Evolutionary conservation across 2,329 filamentous ascomycete species (phyloP), one percentile per base, ranked within the genome.

Genomic region (Aplosporella prunicola): DNA sequence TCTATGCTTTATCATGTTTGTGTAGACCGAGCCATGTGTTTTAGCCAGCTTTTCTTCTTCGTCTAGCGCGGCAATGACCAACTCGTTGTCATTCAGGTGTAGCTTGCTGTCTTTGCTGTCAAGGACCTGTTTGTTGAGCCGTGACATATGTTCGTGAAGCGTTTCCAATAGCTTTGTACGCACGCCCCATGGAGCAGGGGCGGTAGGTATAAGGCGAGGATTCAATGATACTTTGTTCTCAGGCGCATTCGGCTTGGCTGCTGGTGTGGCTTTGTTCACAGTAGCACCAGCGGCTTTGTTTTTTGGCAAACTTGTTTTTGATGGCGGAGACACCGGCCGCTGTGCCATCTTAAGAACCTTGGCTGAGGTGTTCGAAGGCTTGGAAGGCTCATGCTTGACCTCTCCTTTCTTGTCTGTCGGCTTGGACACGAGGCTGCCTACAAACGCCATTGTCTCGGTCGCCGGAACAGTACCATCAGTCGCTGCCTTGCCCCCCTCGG

Each of bases 1-100:
- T 22, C 78, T 78, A 46, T 86, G 82, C 53, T 88, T 93, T 56
- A 96, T 76, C 17, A 87, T 67, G 49, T 93, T 94, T 6, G 72
- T 67, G 52, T 98, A 98, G 18, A 96, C 76, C 0, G 71, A 61
- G 2, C 71, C 63, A 42, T 80, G 80, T 11, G 79, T 76, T 9
- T 67, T 68, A 1, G 87, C 87, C 6, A 76, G 65, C 23, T 74
- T 74, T 54, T 93, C 78, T 61, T 98, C 93, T 43, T 88, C 77
- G 47, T 89, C 81, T 2, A 89, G 63, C 1, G 77, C 75, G 43
- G 76, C 66, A 46, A 71, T 74, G 43, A 87, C 80, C 15, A 88
- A 66, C 30, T 79, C 72, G 51, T 84, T 76, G 1, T 76, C 67
- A 1, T 71, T 72, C 31, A 86, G 56, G 11, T 78, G 51, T 2